phyloP scores from a whole-genome alignment of 208 protist species.

The Trypanosoma theileri region DNA sequence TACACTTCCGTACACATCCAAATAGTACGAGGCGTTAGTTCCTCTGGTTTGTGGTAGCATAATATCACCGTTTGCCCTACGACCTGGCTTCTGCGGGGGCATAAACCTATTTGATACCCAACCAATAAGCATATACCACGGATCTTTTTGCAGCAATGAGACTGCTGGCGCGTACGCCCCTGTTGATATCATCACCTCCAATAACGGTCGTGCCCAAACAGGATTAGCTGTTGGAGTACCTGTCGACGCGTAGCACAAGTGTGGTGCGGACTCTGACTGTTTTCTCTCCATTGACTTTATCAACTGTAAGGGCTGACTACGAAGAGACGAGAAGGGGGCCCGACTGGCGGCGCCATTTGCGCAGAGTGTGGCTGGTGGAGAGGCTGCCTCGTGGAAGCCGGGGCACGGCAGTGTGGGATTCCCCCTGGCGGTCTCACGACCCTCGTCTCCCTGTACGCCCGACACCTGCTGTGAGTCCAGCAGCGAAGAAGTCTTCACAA shows the following conservation, averaged over 20 bases:
- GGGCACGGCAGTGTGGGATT: background rate
- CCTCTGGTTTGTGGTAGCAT: constrained; percentile 27
- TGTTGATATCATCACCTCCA: background rate
- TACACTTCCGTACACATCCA: constrained; percentile 21
- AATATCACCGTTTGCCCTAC: constrained; percentile 23
- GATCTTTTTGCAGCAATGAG: constrained; percentile 13
- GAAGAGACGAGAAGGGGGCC: constrained; percentile 17
- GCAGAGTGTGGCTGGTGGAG: constrained; percentile 2
- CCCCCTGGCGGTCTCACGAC: no score
- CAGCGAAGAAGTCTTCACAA: no score
- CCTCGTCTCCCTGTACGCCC: no score
- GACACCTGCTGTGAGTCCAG: no score
- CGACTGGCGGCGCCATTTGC: constrained; percentile 16
- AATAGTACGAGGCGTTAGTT: constrained; percentile 26
- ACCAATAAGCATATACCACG: constrained; percentile 32
- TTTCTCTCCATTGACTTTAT: background rate
- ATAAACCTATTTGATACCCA: constrained; percentile 33
- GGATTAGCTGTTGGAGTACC: background rate
- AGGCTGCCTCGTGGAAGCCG: constrained; percentile 5
- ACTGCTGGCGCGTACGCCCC: constrained; percentile 3
- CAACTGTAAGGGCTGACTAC: background rate
- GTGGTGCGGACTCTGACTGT: background rate
- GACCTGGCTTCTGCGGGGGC: constrained; percentile 31
- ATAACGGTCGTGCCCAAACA: constrained; percentile 1
- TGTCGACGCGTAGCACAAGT: constrained; percentile 6